These are phyloP conservation scores for Auriscalpium microsporum DNA, from an alignment of 768 basidiomycete genomes.

Conservation along the genomic window DNA sequence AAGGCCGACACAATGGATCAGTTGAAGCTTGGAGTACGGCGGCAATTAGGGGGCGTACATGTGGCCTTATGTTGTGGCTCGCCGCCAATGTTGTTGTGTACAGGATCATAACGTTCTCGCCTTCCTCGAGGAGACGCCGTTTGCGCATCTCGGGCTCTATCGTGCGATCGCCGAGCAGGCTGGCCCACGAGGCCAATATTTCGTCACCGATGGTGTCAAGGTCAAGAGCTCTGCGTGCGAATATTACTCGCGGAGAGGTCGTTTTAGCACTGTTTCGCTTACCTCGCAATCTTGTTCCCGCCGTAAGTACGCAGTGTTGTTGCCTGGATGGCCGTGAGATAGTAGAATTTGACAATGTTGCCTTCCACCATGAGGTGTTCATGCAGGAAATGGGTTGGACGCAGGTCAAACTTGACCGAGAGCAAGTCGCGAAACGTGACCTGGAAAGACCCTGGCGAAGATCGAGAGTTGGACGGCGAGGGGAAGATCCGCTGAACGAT, in stretches of 20 bases:
- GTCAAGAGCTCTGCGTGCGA: slow-evolving; percentile 3
- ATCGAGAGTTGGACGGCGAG: background rate
- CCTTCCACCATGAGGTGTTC: slow-evolving; percentile 10
- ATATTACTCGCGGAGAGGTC: background rate
- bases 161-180: background rate
- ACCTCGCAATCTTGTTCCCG: slow-evolving; percentile 5
- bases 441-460: slow-evolving; percentile 1
- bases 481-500: slow-evolving; percentile 3
- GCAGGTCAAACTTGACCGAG: slow-evolving; percentile 8
- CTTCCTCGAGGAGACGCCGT: background rate
- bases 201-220: background rate
- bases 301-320: slow-evolving; percentile 1
- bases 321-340: background rate
- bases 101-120: background rate
- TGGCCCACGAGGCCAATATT: background rate
- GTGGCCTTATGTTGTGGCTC: slow-evolving; percentile 1
- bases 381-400: slow-evolving; percentile 3
- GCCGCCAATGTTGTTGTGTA: background rate
- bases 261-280: background rate
- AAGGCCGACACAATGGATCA: background rate
- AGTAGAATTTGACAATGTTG: slow-evolving; percentile 6
- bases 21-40: too few species aligned
- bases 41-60: background rate
- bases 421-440: slow-evolving; percentile 8
- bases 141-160: background rate